These are phyloP conservation scores for Akanthomyces muscarius DNA, from an alignment of 2,329 filamentous ascomycete genomes.

Conservation along the genomic window DNA sequence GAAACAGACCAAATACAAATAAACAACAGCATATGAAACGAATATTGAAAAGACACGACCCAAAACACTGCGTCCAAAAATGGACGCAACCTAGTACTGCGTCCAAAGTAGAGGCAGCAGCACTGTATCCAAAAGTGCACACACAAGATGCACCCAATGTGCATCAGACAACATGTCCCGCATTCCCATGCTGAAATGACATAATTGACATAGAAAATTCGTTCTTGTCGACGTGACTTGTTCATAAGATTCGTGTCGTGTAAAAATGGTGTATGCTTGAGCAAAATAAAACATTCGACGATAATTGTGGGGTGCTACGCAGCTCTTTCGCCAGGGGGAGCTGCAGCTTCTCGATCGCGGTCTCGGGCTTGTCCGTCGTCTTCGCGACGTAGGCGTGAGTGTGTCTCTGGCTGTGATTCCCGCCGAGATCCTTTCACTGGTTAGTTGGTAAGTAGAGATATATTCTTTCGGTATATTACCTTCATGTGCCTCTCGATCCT, in stretches of 20 bases:
- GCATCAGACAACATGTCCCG: constrained; percentile 5
- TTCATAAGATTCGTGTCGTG: constrained; percentile 17
- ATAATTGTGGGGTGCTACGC: not conserved
- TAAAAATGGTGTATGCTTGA: not conserved
- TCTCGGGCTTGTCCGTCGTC: not conserved
- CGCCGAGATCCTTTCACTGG: not conserved
- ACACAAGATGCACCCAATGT: not conserved
- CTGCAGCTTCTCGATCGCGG: not conserved
- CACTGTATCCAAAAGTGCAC: not conserved
- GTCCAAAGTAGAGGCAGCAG: not conserved
- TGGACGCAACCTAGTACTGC: not conserved
- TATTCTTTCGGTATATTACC: not conserved
- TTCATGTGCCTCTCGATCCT: constrained; percentile 12
- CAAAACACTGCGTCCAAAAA: not conserved
- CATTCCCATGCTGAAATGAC: constrained; percentile 15
- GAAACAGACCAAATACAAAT: not conserved
- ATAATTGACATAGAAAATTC: constrained; percentile 14
- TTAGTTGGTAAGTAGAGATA: not conserved
- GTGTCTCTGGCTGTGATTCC: constrained; percentile 7
- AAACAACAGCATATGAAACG: constrained; percentile 7
- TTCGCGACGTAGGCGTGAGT: not conserved
- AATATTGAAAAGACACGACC: not conserved
- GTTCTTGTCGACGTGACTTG: constrained; percentile 14
- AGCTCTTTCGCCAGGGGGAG: not conserved
- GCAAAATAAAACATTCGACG: not conserved